Conservation (phyloP, 768 basidiomycete species). For the Kwoniella newhampshirensis region DNA sequence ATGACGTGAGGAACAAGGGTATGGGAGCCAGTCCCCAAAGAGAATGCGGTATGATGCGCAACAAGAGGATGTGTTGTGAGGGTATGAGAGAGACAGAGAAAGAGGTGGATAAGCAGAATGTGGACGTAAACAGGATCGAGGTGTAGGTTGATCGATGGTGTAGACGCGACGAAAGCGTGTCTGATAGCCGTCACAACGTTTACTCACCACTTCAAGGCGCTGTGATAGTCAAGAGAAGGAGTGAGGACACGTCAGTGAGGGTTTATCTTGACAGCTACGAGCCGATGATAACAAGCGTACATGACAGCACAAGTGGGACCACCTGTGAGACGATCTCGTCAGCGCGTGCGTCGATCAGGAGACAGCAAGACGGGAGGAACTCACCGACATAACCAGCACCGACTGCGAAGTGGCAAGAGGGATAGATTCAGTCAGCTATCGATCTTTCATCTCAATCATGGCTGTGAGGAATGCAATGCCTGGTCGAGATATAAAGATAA, state of each 20-base stretch:
- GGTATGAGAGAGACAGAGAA: neutral
- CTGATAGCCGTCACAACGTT: neutral
- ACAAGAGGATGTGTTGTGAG: neutral
- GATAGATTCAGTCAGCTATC: neutral
- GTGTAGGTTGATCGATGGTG: neutral
- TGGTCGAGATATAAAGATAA: too few relatives aligned
- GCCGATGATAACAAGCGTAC: constrained; percentile 23
- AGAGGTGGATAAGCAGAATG: neutral
- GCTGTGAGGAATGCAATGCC: too few relatives aligned
- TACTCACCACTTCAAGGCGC: constrained; percentile 70
- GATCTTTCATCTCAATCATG: neutral
- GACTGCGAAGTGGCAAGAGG: constrained; percentile 23
- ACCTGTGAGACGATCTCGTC: constrained; percentile 58
- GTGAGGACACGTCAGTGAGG: constrained; percentile 7
- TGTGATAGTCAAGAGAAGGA: constrained; percentile 7
- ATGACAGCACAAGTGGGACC: constrained; percentile 95
- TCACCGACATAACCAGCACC: constrained; percentile 76
- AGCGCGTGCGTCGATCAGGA: neutral
- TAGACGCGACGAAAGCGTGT: neutral
- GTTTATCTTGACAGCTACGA: neutral
- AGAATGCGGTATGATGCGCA: neutral
- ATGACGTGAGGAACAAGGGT: too few relatives aligned
- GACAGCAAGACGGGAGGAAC: constrained; percentile 19
- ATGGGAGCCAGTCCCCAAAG: neutral
- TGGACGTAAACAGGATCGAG: too few relatives aligned